Percentiles rank a stretch among this genome's conserved stretches.
Evolutionary conservation across 2,329 filamentous ascomycete genomes (phyloP).

Genomic region (Aspergillus sojae): DNA sequence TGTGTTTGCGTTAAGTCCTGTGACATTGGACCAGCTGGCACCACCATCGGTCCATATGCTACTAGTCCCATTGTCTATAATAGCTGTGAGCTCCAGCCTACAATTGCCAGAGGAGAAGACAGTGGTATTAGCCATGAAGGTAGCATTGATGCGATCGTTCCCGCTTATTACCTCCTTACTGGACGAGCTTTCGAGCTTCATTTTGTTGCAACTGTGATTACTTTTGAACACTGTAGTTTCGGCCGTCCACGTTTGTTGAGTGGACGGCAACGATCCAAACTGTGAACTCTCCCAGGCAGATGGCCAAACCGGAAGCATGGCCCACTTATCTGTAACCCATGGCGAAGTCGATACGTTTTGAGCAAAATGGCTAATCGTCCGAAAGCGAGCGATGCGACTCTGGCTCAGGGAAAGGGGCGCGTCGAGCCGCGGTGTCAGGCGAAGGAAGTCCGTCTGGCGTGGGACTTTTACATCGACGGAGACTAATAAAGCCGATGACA

Average conservation of each 20-base stretch:
- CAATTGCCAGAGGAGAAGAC: slow-evolving; percentile 1
- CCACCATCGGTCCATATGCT: not conserved
- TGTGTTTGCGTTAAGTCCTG: not conserved
- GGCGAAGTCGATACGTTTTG: slow-evolving; percentile 2
- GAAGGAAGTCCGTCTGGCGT: not conserved
- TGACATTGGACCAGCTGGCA: slow-evolving; percentile 3
- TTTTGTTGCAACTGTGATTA: not conserved
- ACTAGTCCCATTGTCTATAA: not conserved
- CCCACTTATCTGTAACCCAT: slow-evolving; percentile 3
- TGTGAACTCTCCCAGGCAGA: not conserved
- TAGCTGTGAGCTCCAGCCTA: not conserved
- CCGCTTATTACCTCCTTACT: not conserved
- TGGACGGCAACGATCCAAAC: not conserved
- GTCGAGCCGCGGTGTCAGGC: not conserved
- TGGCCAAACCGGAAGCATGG: slow-evolving; percentile 6
- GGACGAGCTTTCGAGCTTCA: not conserved
- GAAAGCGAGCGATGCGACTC: slow-evolving; percentile 1
- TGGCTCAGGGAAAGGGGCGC: not conserved
- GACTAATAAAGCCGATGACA: not conserved
- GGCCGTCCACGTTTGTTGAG: not conserved
- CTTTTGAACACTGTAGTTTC: slow-evolving; percentile 2
- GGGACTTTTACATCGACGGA: slow-evolving; percentile 1
- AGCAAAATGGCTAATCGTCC: not conserved
- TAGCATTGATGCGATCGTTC: not conserved
- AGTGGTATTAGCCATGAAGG: not conserved